A percentile compares a stretch with the other conserved stretches of the same genome.
Evolutionary conservation across 2,329 filamentous ascomycete species (phyloP).

Genomic region (Xylaria sp.): DNA sequence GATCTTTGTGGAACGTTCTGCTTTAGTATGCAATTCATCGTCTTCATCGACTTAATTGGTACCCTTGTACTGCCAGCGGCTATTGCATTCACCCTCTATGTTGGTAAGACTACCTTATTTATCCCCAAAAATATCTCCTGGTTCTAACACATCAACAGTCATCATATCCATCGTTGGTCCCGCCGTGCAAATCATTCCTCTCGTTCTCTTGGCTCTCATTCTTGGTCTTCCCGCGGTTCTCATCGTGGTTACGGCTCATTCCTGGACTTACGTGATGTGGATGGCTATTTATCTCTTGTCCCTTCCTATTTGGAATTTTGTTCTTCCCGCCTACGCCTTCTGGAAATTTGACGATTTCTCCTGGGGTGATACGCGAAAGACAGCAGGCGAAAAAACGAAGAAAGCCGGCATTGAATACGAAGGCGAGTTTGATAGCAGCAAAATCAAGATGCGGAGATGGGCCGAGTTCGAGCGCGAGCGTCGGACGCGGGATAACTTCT

Average conservation of each 20-base stretch:
- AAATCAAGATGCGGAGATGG: constrained; percentile 99
- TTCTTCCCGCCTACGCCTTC: constrained; percentile 92
- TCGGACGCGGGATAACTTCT: constrained; percentile 61
- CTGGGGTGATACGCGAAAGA: constrained; percentile 98
- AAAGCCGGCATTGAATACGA: constrained; percentile 88
- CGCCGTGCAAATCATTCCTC: constrained; percentile 86
- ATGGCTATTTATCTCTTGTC: constrained; percentile 97
- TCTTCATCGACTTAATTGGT: constrained; percentile 94
- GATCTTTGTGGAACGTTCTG: constrained; percentile 99
- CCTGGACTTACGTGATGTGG: constrained; percentile 91
- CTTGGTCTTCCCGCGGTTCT: constrained; percentile 92
- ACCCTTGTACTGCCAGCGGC: constrained; percentile 95
- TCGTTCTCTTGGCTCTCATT: constrained; percentile 89
- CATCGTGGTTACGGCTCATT: constrained; percentile 93
- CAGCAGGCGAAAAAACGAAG: constrained; percentile 87
- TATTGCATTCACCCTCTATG: constrained; percentile 96
- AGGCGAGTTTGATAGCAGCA: constrained; percentile 97
- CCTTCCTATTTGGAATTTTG: constrained; percentile 96
- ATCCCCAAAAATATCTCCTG: neutral
- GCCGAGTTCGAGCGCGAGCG: constrained; percentile 87
- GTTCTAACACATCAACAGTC: constrained; percentile 63
- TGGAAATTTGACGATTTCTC: constrained; percentile 99
- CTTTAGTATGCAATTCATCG: constrained; percentile 99
- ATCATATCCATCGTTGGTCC: constrained; percentile 84
- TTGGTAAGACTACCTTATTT: constrained; percentile 71